phyloP scores from a whole-genome alignment of 2,329 filamentous ascomycete species.

The Alternaria tenuissima region DNA sequence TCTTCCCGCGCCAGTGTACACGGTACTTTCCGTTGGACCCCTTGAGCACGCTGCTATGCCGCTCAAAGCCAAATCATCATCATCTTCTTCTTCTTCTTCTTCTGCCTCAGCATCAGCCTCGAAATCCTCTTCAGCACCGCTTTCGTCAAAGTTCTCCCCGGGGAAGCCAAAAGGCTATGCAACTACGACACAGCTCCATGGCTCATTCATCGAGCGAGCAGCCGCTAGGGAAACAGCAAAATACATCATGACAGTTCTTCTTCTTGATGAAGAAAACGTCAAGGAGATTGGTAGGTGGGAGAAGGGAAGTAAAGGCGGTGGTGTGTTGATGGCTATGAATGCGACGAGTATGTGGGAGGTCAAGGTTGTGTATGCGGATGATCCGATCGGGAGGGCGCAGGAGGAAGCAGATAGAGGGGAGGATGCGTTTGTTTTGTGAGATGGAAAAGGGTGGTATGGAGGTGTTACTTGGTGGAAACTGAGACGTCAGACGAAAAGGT shows the following conservation, averaged over 20 bases:
- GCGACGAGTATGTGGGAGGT: constrained; percentile 27
- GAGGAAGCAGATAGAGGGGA: constrained; percentile 13
- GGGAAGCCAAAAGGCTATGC: constrained; percentile 15
- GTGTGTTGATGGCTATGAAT: constrained; percentile 28
- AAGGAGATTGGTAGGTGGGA: constrained; percentile 21
- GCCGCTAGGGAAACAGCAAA: constrained; percentile 22
- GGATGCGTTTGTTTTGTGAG: constrained; percentile 1
- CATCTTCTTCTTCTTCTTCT: neutral
- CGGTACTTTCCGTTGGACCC: constrained; percentile 25
- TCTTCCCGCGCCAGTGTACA: constrained; percentile 29
- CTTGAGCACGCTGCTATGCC: constrained; percentile 6
- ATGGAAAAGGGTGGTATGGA: neutral
- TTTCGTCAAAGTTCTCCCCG: neutral
- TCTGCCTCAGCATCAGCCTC: neutral
- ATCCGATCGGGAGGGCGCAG: constrained; percentile 23
- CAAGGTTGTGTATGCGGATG: constrained; percentile 28
- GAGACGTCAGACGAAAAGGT: neutral
- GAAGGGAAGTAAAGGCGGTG: constrained; percentile 11
- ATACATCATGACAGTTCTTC: constrained; percentile 20
- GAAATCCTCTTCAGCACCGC: neutral
- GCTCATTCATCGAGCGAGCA: constrained; percentile 9
- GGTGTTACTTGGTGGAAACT: neutral
- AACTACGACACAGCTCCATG: constrained; percentile 8
- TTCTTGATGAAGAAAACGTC: constrained; percentile 12
- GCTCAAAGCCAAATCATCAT: neutral